A percentile compares a stretch with the other conserved stretches of the same genome.
Conservation (phyloP, 1,284 basidiomycete genomes). For the Cryptococcus depauperatus region DNA sequence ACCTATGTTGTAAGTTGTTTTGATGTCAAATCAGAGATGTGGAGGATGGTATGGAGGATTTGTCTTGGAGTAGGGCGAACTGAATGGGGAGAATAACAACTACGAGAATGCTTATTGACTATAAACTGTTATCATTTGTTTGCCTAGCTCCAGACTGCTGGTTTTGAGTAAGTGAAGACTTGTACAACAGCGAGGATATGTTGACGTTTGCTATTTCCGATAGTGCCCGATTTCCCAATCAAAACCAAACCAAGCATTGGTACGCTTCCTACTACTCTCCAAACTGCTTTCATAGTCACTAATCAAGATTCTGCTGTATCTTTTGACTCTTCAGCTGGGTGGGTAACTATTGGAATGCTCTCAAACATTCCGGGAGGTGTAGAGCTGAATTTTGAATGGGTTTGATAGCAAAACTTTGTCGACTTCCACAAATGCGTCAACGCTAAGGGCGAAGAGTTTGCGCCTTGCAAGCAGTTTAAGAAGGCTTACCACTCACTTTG, state of each 20-base stretch:
- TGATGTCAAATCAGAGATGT: not conserved
- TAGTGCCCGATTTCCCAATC: constrained; percentile 86
- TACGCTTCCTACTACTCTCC: constrained; percentile 43
- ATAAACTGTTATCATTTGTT: not conserved
- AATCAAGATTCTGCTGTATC: not conserved
- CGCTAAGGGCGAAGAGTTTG: constrained; percentile 95
- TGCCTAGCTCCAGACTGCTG: constrained; percentile 45
- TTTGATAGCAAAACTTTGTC: constrained; percentile 80
- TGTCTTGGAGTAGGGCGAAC: not conserved
- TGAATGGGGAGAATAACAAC: not conserved
- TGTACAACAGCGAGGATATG: not conserved
- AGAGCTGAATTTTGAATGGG: too few species aligned
- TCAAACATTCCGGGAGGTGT: too few species aligned
- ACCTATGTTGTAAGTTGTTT: constrained; percentile 39
- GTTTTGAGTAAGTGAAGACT: constrained; percentile 43
- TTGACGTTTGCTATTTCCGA: constrained; percentile 1
- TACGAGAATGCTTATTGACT: not conserved
- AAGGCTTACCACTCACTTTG: constrained; percentile 93
- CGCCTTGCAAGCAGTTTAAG: constrained; percentile 98
- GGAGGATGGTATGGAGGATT: not conserved
- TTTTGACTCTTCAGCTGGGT: constrained; percentile 10
- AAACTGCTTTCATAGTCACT: not conserved
- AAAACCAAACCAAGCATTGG: constrained; percentile 93
- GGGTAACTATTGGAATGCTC: constrained; percentile 4
- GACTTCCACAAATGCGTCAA: constrained; percentile 97